These are phyloP conservation scores for Peniophora sp. DNA, from an alignment of 1,284 basidiomycete genomes.

Conservation along the genomic window DNA sequence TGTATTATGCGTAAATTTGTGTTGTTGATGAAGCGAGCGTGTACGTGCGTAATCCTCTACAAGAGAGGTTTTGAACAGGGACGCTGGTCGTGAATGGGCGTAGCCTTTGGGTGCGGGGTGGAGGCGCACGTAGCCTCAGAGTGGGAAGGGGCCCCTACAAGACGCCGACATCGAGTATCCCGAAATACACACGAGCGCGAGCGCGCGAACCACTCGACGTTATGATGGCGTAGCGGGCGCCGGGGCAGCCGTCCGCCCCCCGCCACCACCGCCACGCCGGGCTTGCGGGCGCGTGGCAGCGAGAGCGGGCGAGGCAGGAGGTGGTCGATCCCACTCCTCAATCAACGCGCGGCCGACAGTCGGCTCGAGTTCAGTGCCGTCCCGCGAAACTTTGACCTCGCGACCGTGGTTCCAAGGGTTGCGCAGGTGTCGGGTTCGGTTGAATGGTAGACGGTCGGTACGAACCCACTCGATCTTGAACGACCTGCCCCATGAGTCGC, in stretches of 20 bases:
- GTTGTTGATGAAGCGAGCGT: conserved; percentile 1
- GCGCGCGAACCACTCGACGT: not conserved
- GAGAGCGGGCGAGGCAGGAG: not conserved
- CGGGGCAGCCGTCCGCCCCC: not conserved
- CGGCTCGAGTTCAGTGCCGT: conserved; percentile 90
- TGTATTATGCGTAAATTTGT: no score
- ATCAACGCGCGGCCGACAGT: conserved; percentile 66
- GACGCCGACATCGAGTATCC: not conserved
- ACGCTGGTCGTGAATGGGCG: conserved; percentile 17
- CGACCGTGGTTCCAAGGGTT: conserved; percentile 92
- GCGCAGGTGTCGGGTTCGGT: conserved; percentile 69
- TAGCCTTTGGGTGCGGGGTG: not conserved
- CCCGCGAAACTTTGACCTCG: conserved; percentile 87
- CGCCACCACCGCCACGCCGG: not conserved
- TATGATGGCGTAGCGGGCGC: not conserved
- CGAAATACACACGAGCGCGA: not conserved
- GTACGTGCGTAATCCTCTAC: conserved; percentile 6
- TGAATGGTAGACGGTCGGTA: conserved; percentile 71
- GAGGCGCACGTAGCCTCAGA: not conserved
- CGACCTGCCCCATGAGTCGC: conserved; percentile 52
- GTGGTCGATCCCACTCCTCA: conserved; percentile 60
- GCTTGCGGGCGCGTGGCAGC: not conserved
- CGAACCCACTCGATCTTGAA: conserved; percentile 87
- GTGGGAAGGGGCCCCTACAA: not conserved
- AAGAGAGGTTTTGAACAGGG: not conserved